Percentiles rank a stretch among this genome's conserved stretches.
phyloP scores from a whole-genome alignment of 495 filamentous ascomycete genomes.

The Xylaria grammica region DNA sequence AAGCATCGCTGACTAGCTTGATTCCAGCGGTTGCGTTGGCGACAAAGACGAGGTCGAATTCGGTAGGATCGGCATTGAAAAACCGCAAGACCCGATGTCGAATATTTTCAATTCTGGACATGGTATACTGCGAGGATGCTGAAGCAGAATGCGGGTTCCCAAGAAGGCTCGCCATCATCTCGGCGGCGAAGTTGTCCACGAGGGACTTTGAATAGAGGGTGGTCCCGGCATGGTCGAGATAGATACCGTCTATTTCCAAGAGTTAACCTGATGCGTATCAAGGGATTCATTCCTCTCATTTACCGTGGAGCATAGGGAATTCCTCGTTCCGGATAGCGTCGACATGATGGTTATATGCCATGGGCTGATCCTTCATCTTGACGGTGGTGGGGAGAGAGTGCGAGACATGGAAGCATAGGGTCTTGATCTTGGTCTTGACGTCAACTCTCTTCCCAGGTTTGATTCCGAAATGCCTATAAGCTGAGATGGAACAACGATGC shows the following conservation, averaged over 20 bases:
- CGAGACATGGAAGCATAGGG: constrained; percentile 23
- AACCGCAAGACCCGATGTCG: constrained; percentile 74
- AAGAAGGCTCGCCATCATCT: constrained; percentile 79
- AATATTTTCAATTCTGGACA: constrained; percentile 74
- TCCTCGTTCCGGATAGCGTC: constrained; percentile 72
- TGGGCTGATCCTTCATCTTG: constrained; percentile 34
- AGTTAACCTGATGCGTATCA: constrained; percentile 3
- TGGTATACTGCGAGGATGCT: constrained; percentile 76
- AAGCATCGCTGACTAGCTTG: constrained; percentile 80
- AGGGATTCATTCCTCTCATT: constrained; percentile 29
- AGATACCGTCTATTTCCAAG: constrained; percentile 69
- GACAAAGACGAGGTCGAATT: constrained; percentile 90
- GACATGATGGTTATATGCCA: constrained; percentile 67
- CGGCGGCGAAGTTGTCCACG: constrained; percentile 74
- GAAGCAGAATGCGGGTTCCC: constrained; percentile 94
- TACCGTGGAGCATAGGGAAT: constrained; percentile 86
- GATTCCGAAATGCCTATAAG: neutral
- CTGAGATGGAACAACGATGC: neutral
- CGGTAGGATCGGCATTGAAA: constrained; percentile 81
- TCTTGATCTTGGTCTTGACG: no score
- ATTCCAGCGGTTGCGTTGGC: constrained; percentile 91
- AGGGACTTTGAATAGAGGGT: constrained; percentile 81
- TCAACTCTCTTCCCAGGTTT: constrained; percentile 19
- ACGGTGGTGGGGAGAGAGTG: constrained; percentile 17
- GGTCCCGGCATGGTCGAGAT: constrained; percentile 93